Conservation (phyloP, 1,139 yeast genomes). For the Geotrichum fermentans region DNA sequence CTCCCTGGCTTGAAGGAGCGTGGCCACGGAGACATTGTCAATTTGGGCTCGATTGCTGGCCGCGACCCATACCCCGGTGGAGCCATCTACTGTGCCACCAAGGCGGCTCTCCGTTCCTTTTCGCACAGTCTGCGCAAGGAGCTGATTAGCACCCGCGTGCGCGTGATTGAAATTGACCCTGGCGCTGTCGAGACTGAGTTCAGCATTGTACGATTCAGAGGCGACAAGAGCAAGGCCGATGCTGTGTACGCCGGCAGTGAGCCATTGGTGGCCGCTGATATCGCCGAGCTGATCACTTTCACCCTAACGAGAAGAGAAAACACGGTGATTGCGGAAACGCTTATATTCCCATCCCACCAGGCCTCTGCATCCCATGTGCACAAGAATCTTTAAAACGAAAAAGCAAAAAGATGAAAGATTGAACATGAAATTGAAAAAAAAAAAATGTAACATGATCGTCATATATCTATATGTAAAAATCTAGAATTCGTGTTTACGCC, state of each 20-base stretch:
- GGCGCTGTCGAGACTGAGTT: slow-evolving; percentile 89
- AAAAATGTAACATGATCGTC: background rate
- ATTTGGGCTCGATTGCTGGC: slow-evolving; percentile 84
- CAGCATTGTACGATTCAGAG: slow-evolving; percentile 67
- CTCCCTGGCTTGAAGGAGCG: slow-evolving; percentile 49
- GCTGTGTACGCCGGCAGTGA: slow-evolving; percentile 67
- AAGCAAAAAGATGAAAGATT: too few relatives aligned
- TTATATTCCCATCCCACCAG: slow-evolving; percentile 74
- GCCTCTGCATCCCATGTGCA: slow-evolving; percentile 64
- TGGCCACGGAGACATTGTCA: slow-evolving; percentile 70
- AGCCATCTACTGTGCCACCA: slow-evolving; percentile 82
- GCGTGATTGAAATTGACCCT: slow-evolving; percentile 82
- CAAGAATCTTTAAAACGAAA: slow-evolving; percentile 28
- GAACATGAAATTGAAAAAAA: background rate
- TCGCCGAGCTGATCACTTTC: slow-evolving; percentile 77
- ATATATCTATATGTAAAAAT: background rate
- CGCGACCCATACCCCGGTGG: slow-evolving; percentile 84
- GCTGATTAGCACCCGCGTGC: slow-evolving; percentile 61
- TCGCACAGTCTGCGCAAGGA: slow-evolving; percentile 75
- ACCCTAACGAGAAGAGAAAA: slow-evolving; percentile 62
- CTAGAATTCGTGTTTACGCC: background rate
- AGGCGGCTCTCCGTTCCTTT: slow-evolving; percentile 75
- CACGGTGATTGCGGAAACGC: slow-evolving; percentile 72
- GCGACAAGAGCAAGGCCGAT: slow-evolving; percentile 64
- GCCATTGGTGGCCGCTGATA: slow-evolving; percentile 71